Evolutionary conservation across 441 rosid genomes (phyloP).

Genomic region (Pelargonium australe): DNA sequence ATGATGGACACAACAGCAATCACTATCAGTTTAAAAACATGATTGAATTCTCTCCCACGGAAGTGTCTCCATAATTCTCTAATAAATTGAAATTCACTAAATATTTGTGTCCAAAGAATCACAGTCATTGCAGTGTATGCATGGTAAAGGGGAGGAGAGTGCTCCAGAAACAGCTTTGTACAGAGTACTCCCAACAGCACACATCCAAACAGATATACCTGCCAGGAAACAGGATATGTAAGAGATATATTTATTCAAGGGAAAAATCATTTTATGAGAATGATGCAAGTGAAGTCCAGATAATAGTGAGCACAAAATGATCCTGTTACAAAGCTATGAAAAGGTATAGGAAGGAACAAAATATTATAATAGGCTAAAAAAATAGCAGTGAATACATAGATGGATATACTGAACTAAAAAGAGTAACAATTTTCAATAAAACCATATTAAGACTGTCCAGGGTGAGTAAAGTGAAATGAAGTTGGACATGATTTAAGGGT

Average conservation of each 20-base stretch:
- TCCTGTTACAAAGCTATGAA: slow-evolving; percentile 10
- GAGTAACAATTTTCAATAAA: neutral
- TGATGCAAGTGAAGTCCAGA: slow-evolving; percentile 2
- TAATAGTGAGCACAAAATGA: slow-evolving; percentile 5
- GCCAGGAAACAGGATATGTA: slow-evolving; percentile 29
- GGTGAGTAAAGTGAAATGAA: neutral
- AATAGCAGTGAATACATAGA: neutral
- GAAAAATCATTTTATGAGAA: neutral
- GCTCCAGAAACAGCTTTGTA: slow-evolving; percentile 50
- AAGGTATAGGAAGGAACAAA: neutral
- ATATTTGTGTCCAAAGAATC: slow-evolving; percentile 76
- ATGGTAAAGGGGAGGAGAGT: slow-evolving; percentile 86
- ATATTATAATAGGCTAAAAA: neutral
- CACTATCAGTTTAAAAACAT: slow-evolving; percentile 48
- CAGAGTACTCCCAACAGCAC: slow-evolving; percentile 54
- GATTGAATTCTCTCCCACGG: slow-evolving; percentile 38
- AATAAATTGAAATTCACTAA: slow-evolving; percentile 52
- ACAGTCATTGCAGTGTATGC: slow-evolving; percentile 78
- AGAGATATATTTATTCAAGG: slow-evolving; percentile 13
- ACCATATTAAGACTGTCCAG: neutral
- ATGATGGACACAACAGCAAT: slow-evolving; percentile 45
- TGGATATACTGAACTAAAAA: neutral
- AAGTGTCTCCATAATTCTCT: slow-evolving; percentile 56
- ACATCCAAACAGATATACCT: slow-evolving; percentile 59
- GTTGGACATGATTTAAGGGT: neutral